Percentiles rank a stretch among this genome's conserved stretches.
phyloP scores from a whole-genome alignment of 768 basidiomycete species.

The Lactarius quietus region DNA sequence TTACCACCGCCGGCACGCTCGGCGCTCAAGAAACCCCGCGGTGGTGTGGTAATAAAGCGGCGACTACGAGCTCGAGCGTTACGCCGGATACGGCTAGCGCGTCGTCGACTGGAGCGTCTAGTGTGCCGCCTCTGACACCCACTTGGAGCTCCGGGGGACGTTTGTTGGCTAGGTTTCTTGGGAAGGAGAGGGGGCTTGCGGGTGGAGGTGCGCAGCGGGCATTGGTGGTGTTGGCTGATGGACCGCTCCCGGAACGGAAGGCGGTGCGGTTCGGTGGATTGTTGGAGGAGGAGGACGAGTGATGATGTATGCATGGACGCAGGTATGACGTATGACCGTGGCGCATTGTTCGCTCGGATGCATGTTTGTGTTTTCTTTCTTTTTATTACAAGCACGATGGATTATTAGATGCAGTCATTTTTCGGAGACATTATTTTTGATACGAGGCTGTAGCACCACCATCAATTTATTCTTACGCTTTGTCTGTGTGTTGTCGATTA shows the following conservation, averaged over 20 bases:
- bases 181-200: constrained; percentile 15
- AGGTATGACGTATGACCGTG: no score
- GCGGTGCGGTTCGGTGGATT: constrained; percentile 21
- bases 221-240: no score
- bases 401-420: background rate
- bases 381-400: background rate
- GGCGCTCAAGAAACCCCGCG: constrained; percentile 55
- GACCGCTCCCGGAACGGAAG: constrained; percentile 23
- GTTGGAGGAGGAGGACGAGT: constrained; percentile 12
- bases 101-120: constrained; percentile 48
- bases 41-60: constrained; percentile 20
- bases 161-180: constrained; percentile 29
- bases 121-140: constrained; percentile 31
- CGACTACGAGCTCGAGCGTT: constrained; percentile 36
- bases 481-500: background rate
- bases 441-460: background rate
- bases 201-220: no score
- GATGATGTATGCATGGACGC: background rate
- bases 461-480: background rate
- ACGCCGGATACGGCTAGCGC: constrained; percentile 37
- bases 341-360: no score
- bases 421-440: background rate
- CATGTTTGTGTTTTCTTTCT: background rate
- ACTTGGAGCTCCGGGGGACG: constrained; percentile 28
- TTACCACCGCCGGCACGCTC: constrained; percentile 61